phyloP scores from a whole-genome alignment of 2,329 filamentous ascomycete species.

The Penicillium crustosum region DNA sequence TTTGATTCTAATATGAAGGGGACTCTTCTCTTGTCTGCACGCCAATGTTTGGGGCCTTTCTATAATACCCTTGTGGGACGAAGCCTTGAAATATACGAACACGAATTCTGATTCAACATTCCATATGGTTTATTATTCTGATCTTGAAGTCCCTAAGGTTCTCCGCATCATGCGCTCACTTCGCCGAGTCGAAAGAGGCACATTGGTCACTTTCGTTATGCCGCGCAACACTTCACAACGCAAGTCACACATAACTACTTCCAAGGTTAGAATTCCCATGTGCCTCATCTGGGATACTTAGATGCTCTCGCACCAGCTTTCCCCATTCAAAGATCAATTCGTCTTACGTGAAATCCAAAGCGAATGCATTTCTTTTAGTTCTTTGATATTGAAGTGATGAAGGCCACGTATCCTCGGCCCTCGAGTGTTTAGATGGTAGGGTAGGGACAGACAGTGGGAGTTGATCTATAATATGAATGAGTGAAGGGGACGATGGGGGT shows the following conservation, averaged over 20 bases:
- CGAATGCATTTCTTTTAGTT: no score
- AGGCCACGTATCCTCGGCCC: no score
- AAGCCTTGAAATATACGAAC: background rate
- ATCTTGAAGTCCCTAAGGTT: background rate
- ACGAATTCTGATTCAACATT: background rate
- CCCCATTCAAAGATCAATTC: slow-evolving; percentile 16
- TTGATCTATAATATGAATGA: no score
- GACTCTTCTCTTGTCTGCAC: background rate
- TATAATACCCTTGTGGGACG: background rate
- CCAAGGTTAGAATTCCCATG: slow-evolving; percentile 16
- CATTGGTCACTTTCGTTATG: background rate
- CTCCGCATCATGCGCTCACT: background rate
- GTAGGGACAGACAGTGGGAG: no score
- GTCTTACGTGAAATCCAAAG: no score
- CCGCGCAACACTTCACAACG: background rate
- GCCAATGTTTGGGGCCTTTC: background rate
- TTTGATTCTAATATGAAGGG: background rate
- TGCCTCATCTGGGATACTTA: slow-evolving; percentile 15
- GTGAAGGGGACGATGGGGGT: no score
- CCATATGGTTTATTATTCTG: background rate
- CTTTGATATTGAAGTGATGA: no score
- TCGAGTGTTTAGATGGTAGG: no score
- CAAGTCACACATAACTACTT: background rate
- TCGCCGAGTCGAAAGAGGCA: background rate
- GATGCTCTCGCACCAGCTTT: slow-evolving; percentile 17